Conservation (phyloP, 2,329 filamentous ascomycete genomes). For the Orbilia ellipsospora region DNA sequence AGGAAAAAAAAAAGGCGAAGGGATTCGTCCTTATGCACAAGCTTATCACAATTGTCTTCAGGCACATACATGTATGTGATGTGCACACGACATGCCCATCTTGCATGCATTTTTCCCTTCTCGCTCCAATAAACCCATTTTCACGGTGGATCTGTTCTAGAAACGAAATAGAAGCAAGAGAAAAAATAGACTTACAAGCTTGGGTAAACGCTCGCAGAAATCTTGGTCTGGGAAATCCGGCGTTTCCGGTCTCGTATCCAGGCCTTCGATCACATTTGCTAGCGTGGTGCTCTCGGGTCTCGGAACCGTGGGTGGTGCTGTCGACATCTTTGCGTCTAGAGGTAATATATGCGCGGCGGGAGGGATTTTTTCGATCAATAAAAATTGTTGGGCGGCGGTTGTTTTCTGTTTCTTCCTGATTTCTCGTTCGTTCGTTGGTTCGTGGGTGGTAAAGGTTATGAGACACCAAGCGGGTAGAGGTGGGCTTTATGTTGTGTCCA, state of each 20-base stretch:
- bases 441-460: neutral
- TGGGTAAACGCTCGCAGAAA: constrained; percentile 58
- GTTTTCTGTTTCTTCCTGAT: no score
- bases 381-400: neutral
- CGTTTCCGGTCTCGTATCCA: constrained; percentile 22
- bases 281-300: constrained; percentile 39
- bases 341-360: neutral
- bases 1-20: no score
- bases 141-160: neutral
- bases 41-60: constrained; percentile 28
- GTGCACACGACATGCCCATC: constrained; percentile 24
- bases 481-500: neutral
- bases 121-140: neutral
- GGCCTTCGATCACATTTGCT: constrained; percentile 28
- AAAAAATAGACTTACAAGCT: constrained; percentile 56
- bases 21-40: constrained; percentile 25
- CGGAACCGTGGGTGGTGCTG: constrained; percentile 13
- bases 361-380: neutral
- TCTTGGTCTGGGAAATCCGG: constrained; percentile 45
- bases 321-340: constrained; percentile 27
- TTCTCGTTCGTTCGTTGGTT: no score
- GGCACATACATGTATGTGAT: constrained; percentile 1
- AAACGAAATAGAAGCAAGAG: neutral
- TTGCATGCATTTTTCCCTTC: constrained; percentile 12
- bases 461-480: neutral